Conservation (phyloP, 2,329 filamentous ascomycete genomes). For the Chaetomiaceae sp. region DNA sequence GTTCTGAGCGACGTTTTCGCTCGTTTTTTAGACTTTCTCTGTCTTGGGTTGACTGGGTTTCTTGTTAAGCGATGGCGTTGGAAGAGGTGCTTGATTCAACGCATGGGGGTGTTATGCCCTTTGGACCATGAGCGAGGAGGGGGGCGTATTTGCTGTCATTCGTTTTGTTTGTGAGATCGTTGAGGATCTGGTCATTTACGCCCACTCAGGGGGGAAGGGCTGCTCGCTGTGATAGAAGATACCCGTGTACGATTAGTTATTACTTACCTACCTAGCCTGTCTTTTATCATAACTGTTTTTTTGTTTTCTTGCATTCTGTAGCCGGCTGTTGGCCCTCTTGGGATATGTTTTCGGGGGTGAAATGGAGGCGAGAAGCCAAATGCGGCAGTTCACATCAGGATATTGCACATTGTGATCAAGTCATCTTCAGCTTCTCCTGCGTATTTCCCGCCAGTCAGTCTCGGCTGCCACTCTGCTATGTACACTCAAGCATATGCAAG, state of each 20-base stretch:
- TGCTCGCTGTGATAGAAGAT: slow-evolving; percentile 34
- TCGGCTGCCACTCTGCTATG: neutral
- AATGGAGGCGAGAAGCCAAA: too few species aligned
- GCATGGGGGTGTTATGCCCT: neutral
- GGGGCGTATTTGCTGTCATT: neutral
- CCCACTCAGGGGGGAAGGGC: slow-evolving; percentile 25
- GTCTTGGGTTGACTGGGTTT: neutral
- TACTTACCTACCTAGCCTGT: too few species aligned
- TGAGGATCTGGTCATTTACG: neutral
- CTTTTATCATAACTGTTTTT: too few species aligned
- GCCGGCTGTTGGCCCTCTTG: too few species aligned
- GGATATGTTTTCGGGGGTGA: too few species aligned
- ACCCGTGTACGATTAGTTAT: slow-evolving; percentile 13
- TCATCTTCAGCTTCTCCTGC: too few species aligned
- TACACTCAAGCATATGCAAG: slow-evolving; percentile 2
- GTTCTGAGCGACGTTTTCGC: neutral
- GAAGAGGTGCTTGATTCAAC: neutral
- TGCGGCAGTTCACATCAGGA: too few species aligned
- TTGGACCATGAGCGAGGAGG: neutral
- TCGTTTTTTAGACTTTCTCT: neutral
- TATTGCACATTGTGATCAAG: too few species aligned
- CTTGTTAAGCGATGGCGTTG: slow-evolving; percentile 6
- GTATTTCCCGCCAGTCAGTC: too few species aligned
- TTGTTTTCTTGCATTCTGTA: too few species aligned
- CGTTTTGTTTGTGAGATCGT: neutral